Conservation (phyloP, 1,284 basidiomycete species). For the Pterulicium gracile region DNA sequence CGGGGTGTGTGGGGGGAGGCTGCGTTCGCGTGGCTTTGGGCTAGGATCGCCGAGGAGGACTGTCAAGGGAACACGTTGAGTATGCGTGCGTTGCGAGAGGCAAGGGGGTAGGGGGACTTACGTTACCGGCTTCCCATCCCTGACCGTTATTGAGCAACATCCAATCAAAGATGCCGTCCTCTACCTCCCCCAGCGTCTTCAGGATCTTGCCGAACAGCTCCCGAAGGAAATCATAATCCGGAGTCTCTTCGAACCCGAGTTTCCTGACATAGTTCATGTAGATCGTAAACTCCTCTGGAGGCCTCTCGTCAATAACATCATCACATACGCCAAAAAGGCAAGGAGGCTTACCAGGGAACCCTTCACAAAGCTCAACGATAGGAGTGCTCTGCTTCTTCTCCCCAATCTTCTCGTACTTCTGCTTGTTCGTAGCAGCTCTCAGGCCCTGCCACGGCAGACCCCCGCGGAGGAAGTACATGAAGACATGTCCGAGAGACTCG, state of each 20-base stretch:
- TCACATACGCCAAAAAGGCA: slow-evolving; percentile 6
- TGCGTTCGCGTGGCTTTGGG: slow-evolving; percentile 41
- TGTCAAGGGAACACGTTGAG: slow-evolving; percentile 15
- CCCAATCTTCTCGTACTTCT: slow-evolving; percentile 97
- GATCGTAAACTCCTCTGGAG: slow-evolving; percentile 86
- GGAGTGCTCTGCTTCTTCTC: slow-evolving; percentile 96
- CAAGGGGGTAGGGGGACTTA: slow-evolving; percentile 23
- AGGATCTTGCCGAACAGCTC: slow-evolving; percentile 91
- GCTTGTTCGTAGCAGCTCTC: slow-evolving; percentile 94
- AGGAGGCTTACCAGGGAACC: slow-evolving; percentile 75
- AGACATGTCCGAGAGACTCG: slow-evolving; percentile 92
- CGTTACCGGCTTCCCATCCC: slow-evolving; percentile 78
- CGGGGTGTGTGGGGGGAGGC: slow-evolving; percentile 40
- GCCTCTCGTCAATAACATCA: slow-evolving; percentile 7
- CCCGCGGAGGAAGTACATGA: slow-evolving; percentile 96
- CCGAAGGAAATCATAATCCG: slow-evolving; percentile 95
- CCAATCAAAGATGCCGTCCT: slow-evolving; percentile 96
- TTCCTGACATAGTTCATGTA: slow-evolving; percentile 98
- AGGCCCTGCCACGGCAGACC: slow-evolving; percentile 94
- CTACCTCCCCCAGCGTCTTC: slow-evolving; percentile 80
- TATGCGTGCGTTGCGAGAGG: slow-evolving; percentile 6
- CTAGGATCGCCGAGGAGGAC: slow-evolving; percentile 35
- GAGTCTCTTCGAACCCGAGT: slow-evolving; percentile 90
- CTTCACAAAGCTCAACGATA: slow-evolving; percentile 90
- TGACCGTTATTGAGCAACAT: slow-evolving; percentile 87